These are phyloP conservation scores for Psilocybe tampanensis DNA, from an alignment of 768 basidiomycete species.

Conservation along the genomic window DNA sequence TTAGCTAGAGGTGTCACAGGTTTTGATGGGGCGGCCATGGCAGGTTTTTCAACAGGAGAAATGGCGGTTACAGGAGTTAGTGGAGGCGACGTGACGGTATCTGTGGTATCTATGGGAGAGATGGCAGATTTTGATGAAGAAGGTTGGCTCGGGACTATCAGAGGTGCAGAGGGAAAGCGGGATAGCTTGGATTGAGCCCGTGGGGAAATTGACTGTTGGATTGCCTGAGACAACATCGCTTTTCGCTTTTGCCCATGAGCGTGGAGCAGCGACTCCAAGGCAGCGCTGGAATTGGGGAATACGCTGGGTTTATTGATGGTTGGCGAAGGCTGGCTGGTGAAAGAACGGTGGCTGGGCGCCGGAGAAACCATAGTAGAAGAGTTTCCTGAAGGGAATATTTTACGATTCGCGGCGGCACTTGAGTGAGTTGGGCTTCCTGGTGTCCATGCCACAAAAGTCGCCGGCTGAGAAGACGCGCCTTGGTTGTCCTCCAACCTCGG, in stretches of 20 bases:
- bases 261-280: conserved; percentile 35
- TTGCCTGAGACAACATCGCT: background rate
- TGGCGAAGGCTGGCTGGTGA: conserved; percentile 29
- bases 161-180: background rate
- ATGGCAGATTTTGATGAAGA: background rate
- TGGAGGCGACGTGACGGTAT: conserved; percentile 8
- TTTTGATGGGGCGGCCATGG: background rate
- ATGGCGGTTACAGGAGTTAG: conserved; percentile 2
- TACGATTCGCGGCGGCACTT: conserved; percentile 38
- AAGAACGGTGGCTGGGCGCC: conserved; percentile 26
- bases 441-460: conserved; percentile 2
- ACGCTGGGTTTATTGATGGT: conserved; percentile 28
- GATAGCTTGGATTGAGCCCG: background rate
- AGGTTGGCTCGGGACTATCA: background rate
- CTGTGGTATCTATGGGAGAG: conserved; percentile 5
- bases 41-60: background rate
- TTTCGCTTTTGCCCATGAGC: conserved; percentile 34
- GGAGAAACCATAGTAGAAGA: conserved; percentile 54
- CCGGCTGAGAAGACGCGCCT: background rate
- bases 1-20: background rate
- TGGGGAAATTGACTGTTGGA: background rate
- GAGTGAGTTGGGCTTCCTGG: conserved; percentile 32
- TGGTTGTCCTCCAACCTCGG: conserved; percentile 32
- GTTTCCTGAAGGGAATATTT: conserved; percentile 39
- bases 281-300: conserved; percentile 20